Evolutionary conservation across 495 filamentous ascomycete genomes (phyloP).

Genomic region (Durotheca rogersii): DNA sequence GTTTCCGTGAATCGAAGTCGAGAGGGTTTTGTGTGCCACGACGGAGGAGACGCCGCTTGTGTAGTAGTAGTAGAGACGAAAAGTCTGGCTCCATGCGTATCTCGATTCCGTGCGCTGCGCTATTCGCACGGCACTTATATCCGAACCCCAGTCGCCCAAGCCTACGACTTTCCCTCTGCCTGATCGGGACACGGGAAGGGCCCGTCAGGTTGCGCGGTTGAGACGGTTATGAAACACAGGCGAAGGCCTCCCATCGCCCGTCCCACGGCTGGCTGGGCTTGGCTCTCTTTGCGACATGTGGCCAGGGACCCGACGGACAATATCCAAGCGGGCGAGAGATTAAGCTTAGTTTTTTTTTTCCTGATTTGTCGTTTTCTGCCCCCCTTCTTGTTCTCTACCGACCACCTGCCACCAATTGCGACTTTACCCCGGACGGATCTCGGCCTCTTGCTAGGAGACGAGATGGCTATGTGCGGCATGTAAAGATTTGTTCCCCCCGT

Average conservation of each 20-base stretch:
- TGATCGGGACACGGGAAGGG: constrained; percentile 6
- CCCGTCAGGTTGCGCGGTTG: constrained; percentile 6
- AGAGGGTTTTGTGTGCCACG: constrained; percentile 5
- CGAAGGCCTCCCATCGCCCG: background rate
- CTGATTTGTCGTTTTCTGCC: too few species aligned
- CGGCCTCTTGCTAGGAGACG: background rate
- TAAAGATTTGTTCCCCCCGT: background rate
- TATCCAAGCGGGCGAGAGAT: background rate
- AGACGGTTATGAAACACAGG: constrained; percentile 29
- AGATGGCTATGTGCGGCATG: background rate
- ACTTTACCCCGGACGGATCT: constrained; percentile 12
- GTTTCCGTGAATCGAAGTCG: constrained; percentile 14
- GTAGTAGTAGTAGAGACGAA: too few species aligned
- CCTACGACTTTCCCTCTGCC: constrained; percentile 8
- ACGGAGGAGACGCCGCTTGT: constrained; percentile 10
- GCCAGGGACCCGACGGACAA: background rate
- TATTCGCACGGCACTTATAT: constrained; percentile 4
- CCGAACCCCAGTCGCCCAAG: background rate
- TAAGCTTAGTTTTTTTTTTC: constrained; percentile 4
- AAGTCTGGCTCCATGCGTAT: background rate
- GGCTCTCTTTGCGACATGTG: constrained; percentile 14
- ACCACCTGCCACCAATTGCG: background rate
- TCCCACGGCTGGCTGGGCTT: constrained; percentile 10
- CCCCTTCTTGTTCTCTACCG: too few species aligned
- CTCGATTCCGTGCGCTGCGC: background rate